These are phyloP conservation scores for Fusarium lyarnte DNA, from an alignment of 2,329 filamentous ascomycete genomes.

Conservation along the genomic window DNA sequence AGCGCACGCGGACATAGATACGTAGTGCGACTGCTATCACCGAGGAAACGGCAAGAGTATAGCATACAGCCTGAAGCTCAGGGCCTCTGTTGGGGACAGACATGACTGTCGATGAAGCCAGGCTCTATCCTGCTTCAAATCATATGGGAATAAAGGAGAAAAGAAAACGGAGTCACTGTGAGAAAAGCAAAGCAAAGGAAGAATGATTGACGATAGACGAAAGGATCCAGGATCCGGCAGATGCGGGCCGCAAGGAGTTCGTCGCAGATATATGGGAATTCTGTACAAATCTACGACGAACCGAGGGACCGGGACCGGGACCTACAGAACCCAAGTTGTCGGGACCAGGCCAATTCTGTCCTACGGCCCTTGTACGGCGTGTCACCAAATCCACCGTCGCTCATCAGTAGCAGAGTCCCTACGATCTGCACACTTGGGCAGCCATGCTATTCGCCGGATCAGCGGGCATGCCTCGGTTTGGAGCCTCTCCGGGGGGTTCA, in stretches of 20 bases:
- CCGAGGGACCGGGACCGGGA: slow-evolving; percentile 9
- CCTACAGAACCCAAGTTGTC: slow-evolving; percentile 18
- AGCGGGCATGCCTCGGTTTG: slow-evolving; percentile 10
- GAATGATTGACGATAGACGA: slow-evolving; percentile 23
- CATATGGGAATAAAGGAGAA: slow-evolving; percentile 8
- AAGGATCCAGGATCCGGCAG: slow-evolving; percentile 23
- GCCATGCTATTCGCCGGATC: slow-evolving; percentile 15
- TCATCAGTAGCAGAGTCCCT: neutral
- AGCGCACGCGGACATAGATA: slow-evolving; percentile 46
- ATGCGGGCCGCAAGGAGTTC: slow-evolving; percentile 22
- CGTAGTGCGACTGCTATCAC: slow-evolving; percentile 45
- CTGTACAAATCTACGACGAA: neutral
- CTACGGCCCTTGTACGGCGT: slow-evolving; percentile 13
- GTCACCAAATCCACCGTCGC: slow-evolving; percentile 22
- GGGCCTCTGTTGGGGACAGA: slow-evolving; percentile 47
- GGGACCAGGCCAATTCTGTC: slow-evolving; percentile 4
- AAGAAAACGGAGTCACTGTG: neutral
- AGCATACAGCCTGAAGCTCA: slow-evolving; percentile 47
- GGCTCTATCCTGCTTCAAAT: neutral
- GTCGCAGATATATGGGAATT: slow-evolving; percentile 28
- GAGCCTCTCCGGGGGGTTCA: neutral
- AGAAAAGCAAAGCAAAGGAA: neutral
- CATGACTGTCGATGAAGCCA: slow-evolving; percentile 29
- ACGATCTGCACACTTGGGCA: slow-evolving; percentile 11
- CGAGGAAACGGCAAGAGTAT: slow-evolving; percentile 43